phyloP scores from a whole-genome alignment of 2,329 filamentous ascomycete genomes.

The Lizonia empirigonia region DNA sequence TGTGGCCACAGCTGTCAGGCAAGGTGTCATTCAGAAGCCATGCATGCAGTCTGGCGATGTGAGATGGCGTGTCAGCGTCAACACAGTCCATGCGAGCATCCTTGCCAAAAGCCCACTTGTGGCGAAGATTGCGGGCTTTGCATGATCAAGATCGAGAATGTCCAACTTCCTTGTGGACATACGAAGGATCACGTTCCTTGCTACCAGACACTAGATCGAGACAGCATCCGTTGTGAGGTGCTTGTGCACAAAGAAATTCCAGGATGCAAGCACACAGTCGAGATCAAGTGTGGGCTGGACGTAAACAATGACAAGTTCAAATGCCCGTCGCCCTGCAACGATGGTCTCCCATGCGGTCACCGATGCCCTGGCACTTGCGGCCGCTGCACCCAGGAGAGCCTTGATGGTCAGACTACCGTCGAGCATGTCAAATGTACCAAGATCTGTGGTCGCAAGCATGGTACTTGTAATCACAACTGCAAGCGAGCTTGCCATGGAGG shows the following conservation, averaged over 20 bases:
- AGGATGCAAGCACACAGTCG: slow-evolving; percentile 61
- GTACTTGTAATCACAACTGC: slow-evolving; percentile 41
- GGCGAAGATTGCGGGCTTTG: slow-evolving; percentile 38
- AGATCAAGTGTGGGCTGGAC: slow-evolving; percentile 57
- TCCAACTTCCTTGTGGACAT: slow-evolving; percentile 40
- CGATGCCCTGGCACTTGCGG: slow-evolving; percentile 57
- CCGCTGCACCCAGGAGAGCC: slow-evolving; percentile 53
- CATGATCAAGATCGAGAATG: slow-evolving; percentile 22
- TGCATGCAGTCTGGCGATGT: slow-evolving; percentile 38
- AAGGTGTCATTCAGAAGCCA: slow-evolving; percentile 38
- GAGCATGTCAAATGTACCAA: slow-evolving; percentile 29
- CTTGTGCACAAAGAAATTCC: slow-evolving; percentile 57
- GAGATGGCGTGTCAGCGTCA: slow-evolving; percentile 33
- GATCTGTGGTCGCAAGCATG: slow-evolving; percentile 33
- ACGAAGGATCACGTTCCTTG: slow-evolving; percentile 24
- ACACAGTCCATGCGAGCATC: slow-evolving; percentile 33
- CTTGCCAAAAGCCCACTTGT: slow-evolving; percentile 36
- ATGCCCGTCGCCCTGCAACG: slow-evolving; percentile 58
- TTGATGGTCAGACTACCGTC: slow-evolving; percentile 12
- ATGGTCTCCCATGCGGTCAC: slow-evolving; percentile 63
- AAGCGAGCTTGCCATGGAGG: slow-evolving; percentile 32
- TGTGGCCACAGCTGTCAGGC: slow-evolving; percentile 41
- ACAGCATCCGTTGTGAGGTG: slow-evolving; percentile 56
- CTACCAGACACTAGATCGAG: slow-evolving; percentile 49
- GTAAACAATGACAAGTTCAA: slow-evolving; percentile 50